phyloP scores from a whole-genome alignment of 768 basidiomycete genomes.

The Tremella mesenterica region DNA sequence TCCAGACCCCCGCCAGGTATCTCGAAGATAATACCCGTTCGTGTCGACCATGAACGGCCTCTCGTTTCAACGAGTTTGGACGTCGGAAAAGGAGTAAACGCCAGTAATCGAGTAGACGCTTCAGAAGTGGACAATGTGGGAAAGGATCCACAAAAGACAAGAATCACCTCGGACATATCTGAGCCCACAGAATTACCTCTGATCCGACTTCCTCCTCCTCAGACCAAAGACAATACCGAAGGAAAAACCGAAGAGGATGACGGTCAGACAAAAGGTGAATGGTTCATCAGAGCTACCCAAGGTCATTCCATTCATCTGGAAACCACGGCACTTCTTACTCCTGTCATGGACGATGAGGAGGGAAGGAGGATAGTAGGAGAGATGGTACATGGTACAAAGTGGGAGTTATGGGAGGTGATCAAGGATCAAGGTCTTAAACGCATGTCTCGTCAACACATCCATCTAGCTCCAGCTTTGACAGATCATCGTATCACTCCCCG shows the following conservation, averaged over 20 bases:
- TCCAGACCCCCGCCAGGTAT: constrained; percentile 18
- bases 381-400: constrained; percentile 41
- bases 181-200: constrained; percentile 21
- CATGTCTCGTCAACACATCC: constrained; percentile 86
- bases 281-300: constrained; percentile 42
- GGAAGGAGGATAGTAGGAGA: constrained; percentile 54
- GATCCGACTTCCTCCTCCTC: constrained; percentile 6
- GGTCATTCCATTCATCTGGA: constrained; percentile 41
- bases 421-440: constrained; percentile 61
- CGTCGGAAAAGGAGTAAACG: background rate
- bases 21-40: no score
- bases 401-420: constrained; percentile 36
- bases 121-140: constrained; percentile 3
- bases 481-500: constrained; percentile 60
- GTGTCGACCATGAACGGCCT: no score
- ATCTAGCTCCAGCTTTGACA: constrained; percentile 68
- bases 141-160: background rate
- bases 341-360: constrained; percentile 47
- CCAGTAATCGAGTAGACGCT: constrained; percentile 4
- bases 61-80: no score
- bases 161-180: background rate
- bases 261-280: constrained; percentile 18
- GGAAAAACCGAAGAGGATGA: background rate
- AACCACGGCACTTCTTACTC: constrained; percentile 29
- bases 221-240: background rate